These are phyloP conservation scores for Phyllachora maydis DNA, from an alignment of 2,329 filamentous ascomycete species.

Conservation along the genomic window DNA sequence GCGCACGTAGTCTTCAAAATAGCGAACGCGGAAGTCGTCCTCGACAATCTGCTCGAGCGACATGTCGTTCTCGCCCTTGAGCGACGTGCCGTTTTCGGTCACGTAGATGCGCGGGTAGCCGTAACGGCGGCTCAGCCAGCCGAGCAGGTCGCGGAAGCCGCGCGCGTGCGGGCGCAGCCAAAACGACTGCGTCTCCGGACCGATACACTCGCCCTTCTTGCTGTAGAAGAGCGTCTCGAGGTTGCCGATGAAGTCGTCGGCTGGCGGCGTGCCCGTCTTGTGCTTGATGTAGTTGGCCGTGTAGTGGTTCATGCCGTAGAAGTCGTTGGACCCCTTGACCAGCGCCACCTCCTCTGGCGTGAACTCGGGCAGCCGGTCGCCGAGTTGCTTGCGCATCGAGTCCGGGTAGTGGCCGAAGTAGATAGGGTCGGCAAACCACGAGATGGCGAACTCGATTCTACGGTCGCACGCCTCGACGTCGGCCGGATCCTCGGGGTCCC, in stretches of 20 bases:
- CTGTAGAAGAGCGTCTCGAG: slow-evolving; percentile 51
- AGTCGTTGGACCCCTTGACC: slow-evolving; percentile 77
- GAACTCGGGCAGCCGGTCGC: slow-evolving; percentile 54
- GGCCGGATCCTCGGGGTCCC: slow-evolving; percentile 53
- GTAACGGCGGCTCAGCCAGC: slow-evolving; percentile 63
- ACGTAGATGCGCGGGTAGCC: slow-evolving; percentile 61
- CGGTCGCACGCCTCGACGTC: slow-evolving; percentile 60
- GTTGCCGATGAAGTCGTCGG: slow-evolving; percentile 55
- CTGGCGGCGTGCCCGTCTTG: slow-evolving; percentile 34
- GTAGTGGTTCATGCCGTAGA: slow-evolving; percentile 92
- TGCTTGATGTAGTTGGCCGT: slow-evolving; percentile 74
- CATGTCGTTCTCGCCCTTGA: slow-evolving; percentile 68
- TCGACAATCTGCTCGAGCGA: slow-evolving; percentile 49
- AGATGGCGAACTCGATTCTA: slow-evolving; percentile 73
- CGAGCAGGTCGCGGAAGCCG: slow-evolving; percentile 59
- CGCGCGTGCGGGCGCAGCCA: slow-evolving; percentile 62
- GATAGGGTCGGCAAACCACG: slow-evolving; percentile 76
- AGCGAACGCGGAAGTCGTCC: slow-evolving; percentile 64
- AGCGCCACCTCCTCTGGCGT: slow-evolving; percentile 50
- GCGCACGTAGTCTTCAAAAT: slow-evolving; percentile 57
- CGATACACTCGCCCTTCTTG: slow-evolving; percentile 54
- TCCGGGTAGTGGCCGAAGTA: slow-evolving; percentile 72
- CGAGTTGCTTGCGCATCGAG: slow-evolving; percentile 66
- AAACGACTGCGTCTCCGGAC: slow-evolving; percentile 60
- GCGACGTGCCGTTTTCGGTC: slow-evolving; percentile 72